Evolutionary conservation across 108 stramenopile species (phyloP).

Genomic region (Thalassiosira profunda): DNA sequence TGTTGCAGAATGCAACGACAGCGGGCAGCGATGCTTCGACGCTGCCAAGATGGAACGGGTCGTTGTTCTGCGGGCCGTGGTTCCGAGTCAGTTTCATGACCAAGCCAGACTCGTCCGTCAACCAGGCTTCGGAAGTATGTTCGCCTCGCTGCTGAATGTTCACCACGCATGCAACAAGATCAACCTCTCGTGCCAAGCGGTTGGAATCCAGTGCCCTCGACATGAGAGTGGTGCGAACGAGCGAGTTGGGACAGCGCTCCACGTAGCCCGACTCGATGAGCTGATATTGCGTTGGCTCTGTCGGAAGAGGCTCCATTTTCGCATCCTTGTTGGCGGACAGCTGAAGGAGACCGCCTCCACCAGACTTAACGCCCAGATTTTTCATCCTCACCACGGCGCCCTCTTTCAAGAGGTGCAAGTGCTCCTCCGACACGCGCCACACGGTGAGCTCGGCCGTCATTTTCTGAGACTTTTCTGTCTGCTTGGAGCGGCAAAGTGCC

Average conservation of each 20-base stretch:
- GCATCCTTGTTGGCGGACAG: conserved; percentile 62
- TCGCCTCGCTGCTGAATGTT: conserved; percentile 15
- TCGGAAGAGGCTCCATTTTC: conserved; percentile 28
- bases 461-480: not conserved
- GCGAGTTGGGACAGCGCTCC: conserved; percentile 37
- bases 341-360: conserved; percentile 55
- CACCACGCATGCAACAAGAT: conserved; percentile 46
- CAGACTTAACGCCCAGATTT: conserved; percentile 58
- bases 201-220: conserved; percentile 31
- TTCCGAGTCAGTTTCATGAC: conserved; percentile 29
- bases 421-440: conserved; percentile 81
- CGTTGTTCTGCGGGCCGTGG: conserved; percentile 16
- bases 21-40: conserved; percentile 12
- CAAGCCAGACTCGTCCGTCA: conserved; percentile 60
- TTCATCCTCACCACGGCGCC: conserved; percentile 58
- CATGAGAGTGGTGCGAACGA: conserved; percentile 55
- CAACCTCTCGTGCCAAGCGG: conserved; percentile 28
- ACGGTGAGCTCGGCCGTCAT: conserved; percentile 58
- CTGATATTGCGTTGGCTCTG: conserved; percentile 13
- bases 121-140: conserved; percentile 25
- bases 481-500: conserved; percentile 4
- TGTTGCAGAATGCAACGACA: conserved; percentile 57
- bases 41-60: conserved; percentile 28
- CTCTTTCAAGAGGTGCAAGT: conserved; percentile 62
- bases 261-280: conserved; percentile 33